Evolutionary conservation across 140 eudicot species (phyloP).

Genomic region (Ambrosia hybrid): DNA sequence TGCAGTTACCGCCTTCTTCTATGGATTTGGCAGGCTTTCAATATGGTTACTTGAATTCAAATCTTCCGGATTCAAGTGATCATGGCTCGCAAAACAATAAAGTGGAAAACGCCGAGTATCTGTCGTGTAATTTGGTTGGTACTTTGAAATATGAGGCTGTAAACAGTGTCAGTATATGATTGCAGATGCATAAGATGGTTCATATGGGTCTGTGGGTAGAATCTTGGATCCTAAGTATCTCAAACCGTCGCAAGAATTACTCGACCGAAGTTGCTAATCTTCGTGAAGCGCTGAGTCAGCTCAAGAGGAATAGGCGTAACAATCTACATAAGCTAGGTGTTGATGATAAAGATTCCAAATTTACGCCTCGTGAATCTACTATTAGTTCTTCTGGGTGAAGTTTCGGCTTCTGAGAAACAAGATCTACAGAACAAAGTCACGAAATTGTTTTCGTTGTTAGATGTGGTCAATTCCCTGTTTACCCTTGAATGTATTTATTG

Average conservation of each 20-base stretch:
- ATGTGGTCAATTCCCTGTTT: slow-evolving; percentile 47
- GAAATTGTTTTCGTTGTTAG: slow-evolving; percentile 64
- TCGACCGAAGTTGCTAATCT: slow-evolving; percentile 77
- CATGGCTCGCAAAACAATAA: slow-evolving; percentile 42
- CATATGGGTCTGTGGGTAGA: slow-evolving; percentile 41
- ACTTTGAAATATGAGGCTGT: slow-evolving; percentile 32
- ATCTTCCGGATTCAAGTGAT: slow-evolving; percentile 39
- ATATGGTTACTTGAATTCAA: slow-evolving; percentile 50
- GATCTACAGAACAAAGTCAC: slow-evolving; percentile 71
- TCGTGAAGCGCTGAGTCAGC: slow-evolving; percentile 50
- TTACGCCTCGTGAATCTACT: slow-evolving; percentile 40
- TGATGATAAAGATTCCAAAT: slow-evolving; percentile 36
- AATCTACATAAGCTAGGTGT: slow-evolving; percentile 38
- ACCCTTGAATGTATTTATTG: background rate
- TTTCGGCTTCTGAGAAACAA: slow-evolving; percentile 69
- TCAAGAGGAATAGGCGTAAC: slow-evolving; percentile 34
- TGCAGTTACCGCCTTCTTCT: slow-evolving; percentile 56
- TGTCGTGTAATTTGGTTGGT: slow-evolving; percentile 55
- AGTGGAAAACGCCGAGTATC: slow-evolving; percentile 44
- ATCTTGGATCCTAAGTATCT: slow-evolving; percentile 65
- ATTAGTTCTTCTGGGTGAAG: slow-evolving; percentile 47
- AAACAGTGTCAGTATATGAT: slow-evolving; percentile 36
- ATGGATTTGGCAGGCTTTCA: slow-evolving; percentile 47
- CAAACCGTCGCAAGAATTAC: slow-evolving; percentile 70
- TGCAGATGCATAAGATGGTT: slow-evolving; percentile 43